A percentile compares a stretch with the other conserved stretches of the same genome.
phyloP scores from a whole-genome alignment of 2,329 filamentous ascomycete species.

The Paradendryphiella salina region DNA sequence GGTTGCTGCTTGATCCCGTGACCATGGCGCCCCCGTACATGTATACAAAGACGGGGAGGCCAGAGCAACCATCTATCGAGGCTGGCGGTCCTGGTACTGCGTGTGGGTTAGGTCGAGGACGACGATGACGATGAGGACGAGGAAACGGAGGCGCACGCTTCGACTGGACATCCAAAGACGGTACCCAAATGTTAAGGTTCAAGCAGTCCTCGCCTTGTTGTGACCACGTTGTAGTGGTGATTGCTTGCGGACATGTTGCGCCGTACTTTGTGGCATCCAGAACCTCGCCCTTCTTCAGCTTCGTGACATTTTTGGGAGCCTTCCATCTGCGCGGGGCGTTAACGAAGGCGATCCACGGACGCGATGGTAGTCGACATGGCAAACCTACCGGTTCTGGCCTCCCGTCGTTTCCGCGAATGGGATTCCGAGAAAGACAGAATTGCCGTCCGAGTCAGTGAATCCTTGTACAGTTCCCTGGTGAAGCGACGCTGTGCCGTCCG shows the following conservation, averaged over 20 bases:
- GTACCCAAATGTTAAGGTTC: slow-evolving; percentile 42
- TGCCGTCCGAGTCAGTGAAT: slow-evolving; percentile 24
- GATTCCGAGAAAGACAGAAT: slow-evolving; percentile 30
- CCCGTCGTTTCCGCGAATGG: slow-evolving; percentile 32
- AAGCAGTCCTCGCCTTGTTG: slow-evolving; percentile 45
- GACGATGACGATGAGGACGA: not conserved
- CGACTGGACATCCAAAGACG: slow-evolving; percentile 5
- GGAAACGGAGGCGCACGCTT: slow-evolving; percentile 3
- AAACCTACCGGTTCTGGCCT: slow-evolving; percentile 26
- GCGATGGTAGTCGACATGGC: not conserved
- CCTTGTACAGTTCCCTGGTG: slow-evolving; percentile 23
- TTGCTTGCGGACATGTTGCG: slow-evolving; percentile 31
- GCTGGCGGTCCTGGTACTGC: not conserved
- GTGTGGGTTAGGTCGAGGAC: slow-evolving; percentile 4
- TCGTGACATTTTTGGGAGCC: slow-evolving; percentile 20
- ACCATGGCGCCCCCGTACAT: slow-evolving; percentile 53
- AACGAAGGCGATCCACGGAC: not conserved
- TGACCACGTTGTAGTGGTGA: slow-evolving; percentile 25
- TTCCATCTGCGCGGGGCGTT: slow-evolving; percentile 20
- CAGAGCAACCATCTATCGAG: slow-evolving; percentile 1
- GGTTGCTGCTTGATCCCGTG: slow-evolving; percentile 48
- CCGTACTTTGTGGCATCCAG: slow-evolving; percentile 28
- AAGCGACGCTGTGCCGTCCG: slow-evolving; percentile 16
- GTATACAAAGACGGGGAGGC: slow-evolving; percentile 47
- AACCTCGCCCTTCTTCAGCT: slow-evolving; percentile 12